These are phyloP conservation scores for Dendrobium huoshanense DNA, from an alignment of 106 monocot genomes.

Conservation along the genomic window DNA sequence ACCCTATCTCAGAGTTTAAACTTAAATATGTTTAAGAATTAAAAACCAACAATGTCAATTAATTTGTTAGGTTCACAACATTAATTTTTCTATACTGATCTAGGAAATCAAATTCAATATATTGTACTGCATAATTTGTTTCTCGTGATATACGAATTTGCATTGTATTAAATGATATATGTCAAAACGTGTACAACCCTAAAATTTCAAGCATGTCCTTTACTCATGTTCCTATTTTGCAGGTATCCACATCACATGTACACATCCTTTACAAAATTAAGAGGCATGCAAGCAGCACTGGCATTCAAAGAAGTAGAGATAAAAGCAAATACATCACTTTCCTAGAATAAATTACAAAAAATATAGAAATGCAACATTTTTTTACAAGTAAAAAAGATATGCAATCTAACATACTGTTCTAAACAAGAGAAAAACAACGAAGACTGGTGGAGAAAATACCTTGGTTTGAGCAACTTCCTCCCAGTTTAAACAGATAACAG, in stretches of 20 bases:
- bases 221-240: background rate
- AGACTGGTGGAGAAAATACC: constrained; percentile 23
- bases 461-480: constrained; percentile 46
- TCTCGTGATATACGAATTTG: background rate
- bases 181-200: background rate
- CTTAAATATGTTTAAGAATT: background rate
- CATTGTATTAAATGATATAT: background rate
- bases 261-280: background rate
- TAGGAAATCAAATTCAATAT: background rate
- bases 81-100: background rate
- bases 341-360: background rate
- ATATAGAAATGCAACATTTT: background rate
- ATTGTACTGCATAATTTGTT: background rate
- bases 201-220: background rate
- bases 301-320: background rate
- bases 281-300: background rate
- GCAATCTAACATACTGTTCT: background rate
- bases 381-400: background rate
- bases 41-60: background rate
- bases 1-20: background rate
- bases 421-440: background rate
- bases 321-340: background rate
- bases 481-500: constrained; percentile 85
- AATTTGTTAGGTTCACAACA: background rate
- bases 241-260: background rate